Evolutionary conservation across 78 protist genomes (phyloP).

Genomic region (Bodo saltans): DNA sequence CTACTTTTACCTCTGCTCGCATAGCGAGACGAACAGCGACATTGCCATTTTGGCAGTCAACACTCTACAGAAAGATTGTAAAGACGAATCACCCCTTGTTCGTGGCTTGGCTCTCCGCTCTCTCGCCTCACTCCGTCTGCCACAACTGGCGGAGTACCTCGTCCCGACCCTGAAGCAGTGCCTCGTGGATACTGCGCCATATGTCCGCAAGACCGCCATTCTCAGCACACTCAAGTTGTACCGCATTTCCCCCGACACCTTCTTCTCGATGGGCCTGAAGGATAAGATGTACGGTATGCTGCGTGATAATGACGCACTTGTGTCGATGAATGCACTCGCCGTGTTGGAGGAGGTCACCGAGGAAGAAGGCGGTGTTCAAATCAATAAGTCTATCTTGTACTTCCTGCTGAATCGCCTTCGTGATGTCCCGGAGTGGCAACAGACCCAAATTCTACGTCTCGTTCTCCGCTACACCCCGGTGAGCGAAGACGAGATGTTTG

Average conservation of each 20-base stretch:
- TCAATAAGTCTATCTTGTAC: constrained; percentile 48
- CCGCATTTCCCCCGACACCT: constrained; percentile 9
- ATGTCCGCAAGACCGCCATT: constrained; percentile 90
- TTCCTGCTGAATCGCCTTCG: constrained; percentile 47
- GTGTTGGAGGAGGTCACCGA: constrained; percentile 69
- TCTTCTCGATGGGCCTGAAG: constrained; percentile 15
- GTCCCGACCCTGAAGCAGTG: constrained; percentile 40
- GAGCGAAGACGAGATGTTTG: constrained; percentile 51
- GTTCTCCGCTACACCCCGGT: constrained; percentile 28
- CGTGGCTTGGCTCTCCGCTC: constrained; percentile 90
- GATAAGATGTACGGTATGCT: constrained; percentile 55
- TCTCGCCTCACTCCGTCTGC: constrained; percentile 54
- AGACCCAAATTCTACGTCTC: constrained; percentile 42
- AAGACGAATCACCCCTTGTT: constrained; percentile 83
- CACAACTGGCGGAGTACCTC: constrained; percentile 74
- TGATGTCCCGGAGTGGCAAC: constrained; percentile 81
- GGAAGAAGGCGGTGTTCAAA: constrained; percentile 53
- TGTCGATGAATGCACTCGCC: constrained; percentile 58
- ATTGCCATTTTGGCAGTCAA: constrained; percentile 76
- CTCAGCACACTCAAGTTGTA: constrained; percentile 66
- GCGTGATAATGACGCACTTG: constrained; percentile 66
- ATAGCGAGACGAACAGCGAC: constrained; percentile 64
- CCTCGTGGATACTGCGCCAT: constrained; percentile 65
- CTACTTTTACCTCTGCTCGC: constrained; percentile 69
- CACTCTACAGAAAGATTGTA: constrained; percentile 78